Evolutionary conservation across 1,284 basidiomycete genomes (phyloP).

Genomic region (Filobasidium uniguttulatum): DNA sequence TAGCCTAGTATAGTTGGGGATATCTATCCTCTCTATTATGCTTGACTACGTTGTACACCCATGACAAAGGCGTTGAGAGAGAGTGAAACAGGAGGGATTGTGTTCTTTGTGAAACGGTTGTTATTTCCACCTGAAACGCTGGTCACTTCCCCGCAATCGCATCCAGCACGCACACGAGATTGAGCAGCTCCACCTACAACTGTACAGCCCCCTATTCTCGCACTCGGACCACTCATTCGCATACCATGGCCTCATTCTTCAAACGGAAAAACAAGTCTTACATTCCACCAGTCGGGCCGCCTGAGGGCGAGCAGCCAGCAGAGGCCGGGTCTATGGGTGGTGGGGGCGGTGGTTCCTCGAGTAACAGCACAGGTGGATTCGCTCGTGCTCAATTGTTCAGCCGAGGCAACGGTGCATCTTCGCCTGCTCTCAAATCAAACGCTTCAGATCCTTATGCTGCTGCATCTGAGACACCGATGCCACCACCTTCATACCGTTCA

Average conservation of each 20-base stretch:
- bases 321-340: conserved; percentile 9
- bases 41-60: too few relatives aligned
- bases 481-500: conserved; percentile 10
- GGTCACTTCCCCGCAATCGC: too few relatives aligned
- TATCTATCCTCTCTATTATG: too few relatives aligned
- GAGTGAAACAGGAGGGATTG: too few relatives aligned
- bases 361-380: too few relatives aligned
- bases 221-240: not conserved
- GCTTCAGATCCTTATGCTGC: conserved; percentile 21
- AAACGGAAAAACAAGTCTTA: conserved; percentile 43
- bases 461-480: conserved; percentile 5
- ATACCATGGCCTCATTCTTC: conserved; percentile 53
- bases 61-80: too few relatives aligned
- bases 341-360: too few relatives aligned
- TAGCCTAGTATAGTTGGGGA: too few relatives aligned
- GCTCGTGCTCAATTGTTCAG: conserved; percentile 30
- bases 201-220: not conserved
- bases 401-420: conserved; percentile 37
- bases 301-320: conserved; percentile 28
- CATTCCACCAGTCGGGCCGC: conserved; percentile 47
- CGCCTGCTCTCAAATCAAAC: conserved; percentile 8
- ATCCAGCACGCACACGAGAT: too few relatives aligned
- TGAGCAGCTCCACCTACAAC: too few relatives aligned
- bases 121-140: not conserved
- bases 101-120: too few relatives aligned